Percentiles rank a stretch among this genome's conserved stretches.
Conservation (phyloP, 2,329 filamentous ascomycete species). For the Berkeleyomyces rouxiae region DNA sequence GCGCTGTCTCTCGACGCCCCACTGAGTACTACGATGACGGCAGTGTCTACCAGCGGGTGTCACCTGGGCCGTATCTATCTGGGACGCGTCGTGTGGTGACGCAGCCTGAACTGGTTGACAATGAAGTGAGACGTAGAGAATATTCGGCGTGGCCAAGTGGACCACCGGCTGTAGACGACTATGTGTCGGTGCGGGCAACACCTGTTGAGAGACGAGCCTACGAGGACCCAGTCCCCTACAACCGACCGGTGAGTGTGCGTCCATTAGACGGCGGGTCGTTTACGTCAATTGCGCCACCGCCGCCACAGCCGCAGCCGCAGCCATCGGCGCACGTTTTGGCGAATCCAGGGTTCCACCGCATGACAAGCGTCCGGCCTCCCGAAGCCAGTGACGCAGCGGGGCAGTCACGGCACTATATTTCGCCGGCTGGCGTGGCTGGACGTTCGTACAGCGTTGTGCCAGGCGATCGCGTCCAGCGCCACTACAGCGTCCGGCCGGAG, state of each 20-base stretch:
- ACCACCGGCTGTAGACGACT: conserved; percentile 27
- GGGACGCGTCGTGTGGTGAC: conserved; percentile 42
- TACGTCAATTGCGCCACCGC: conserved; percentile 26
- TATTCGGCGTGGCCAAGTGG: conserved; percentile 23
- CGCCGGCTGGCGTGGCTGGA: conserved; percentile 17
- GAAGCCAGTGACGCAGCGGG: conserved; percentile 10
- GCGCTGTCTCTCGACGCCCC: conserved; percentile 34
- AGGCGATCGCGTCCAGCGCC: conserved; percentile 19
- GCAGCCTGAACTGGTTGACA: conserved; percentile 35
- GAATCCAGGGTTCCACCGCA: conserved; percentile 25
- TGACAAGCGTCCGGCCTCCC: conserved; percentile 28
- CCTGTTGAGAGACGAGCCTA: conserved; percentile 27
- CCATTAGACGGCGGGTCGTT: background rate
- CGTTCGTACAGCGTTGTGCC: conserved; percentile 22
- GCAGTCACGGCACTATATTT: conserved; percentile 18
- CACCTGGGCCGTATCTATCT: conserved; percentile 28
- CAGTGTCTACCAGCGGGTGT: conserved; percentile 32
- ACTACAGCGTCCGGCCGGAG: conserved; percentile 27
- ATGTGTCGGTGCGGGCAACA: conserved; percentile 30
- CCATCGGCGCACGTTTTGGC: conserved; percentile 21
- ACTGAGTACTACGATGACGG: conserved; percentile 34
- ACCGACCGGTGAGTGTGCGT: conserved; percentile 16
- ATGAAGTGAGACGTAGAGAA: conserved; percentile 25
- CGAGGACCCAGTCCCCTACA: conserved; percentile 35
- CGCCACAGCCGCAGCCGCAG: conserved; percentile 38